Evolutionary conservation across 2,329 filamentous ascomycete genomes (phyloP), one percentile per base, ranked within the genome.

Genomic region (Neonectria faginata): DNA sequence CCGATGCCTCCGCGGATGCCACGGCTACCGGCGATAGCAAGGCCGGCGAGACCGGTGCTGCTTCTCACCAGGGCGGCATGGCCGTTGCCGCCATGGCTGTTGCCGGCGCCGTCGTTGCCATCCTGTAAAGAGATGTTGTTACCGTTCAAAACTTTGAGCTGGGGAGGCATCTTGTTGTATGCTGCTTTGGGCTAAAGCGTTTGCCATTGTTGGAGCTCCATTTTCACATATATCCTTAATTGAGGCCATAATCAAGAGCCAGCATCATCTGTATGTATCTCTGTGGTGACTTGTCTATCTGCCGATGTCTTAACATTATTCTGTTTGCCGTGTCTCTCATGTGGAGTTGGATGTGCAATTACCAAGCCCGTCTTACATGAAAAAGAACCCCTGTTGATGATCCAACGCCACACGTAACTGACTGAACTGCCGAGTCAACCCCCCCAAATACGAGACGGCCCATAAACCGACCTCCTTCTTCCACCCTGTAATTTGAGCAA

Each of bases 81-180:
- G 72, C 70, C 57, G 60, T 75, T 55, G 76, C 74, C 5, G 77
- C 72, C n/a, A 60, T 74, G 14, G 77, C 72, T 16, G 76, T 72
- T 56, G 76, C 72, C 27, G 75, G 75, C 33, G 41, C 78, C 45
- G 69, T 71, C 57, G 74, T 70, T 62, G 71, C 68, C 63, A 70
- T 73, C 47, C 66, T 78, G 68, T 77, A 77, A 73, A 58, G 10
- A 10, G n/a, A 18, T 42, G 27, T 14, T 33, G 31, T 18, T 33
- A 6, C 3, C 7, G 5, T n/a, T 10, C 12, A 14, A 12, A 14
- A 47, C 20, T 11, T 11, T 12, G 31, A 29, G 20, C 36, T 18
- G 50, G 41, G 20, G 27, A 14, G 47, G 31, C 14, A 39, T 7
- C 5, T 11, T 20, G 16, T 6, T 42, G n/a, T 33, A 20, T 14